Base-by-base conservation (phyloP, 148 eudicot genomes). In the Rhododendron williamsianum region DNA sequence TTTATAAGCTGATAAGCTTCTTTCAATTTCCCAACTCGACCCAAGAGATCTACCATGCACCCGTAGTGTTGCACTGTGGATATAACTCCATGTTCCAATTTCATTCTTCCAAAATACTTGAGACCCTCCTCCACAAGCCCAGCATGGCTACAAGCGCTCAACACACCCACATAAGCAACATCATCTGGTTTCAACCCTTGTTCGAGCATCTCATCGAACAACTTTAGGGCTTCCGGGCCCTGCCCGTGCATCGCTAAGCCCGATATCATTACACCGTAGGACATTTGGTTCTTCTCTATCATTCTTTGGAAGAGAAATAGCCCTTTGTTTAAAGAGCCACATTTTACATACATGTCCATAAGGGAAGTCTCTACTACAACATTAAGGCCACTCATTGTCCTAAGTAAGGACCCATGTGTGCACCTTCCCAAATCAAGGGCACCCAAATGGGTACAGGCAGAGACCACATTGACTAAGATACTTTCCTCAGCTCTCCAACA, bases 291-390 rank as follows among this genome's bases (percentile, higher is more conserved):
- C 85, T 90, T 92, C 80, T 82, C 36, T 63, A 81, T 45, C 93
- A 92, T 89, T 33, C 80, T 89, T 48, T 86, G 30, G 58, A 91
- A 92, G 8, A 92, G 72, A 69, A 19, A 84, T 41, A 80, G 80
- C 6, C 92, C 94, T 85, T 89, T 87, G 21, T 88, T 87, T 51
- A 92, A 27, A 82, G 79, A 87, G 52, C 93, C 94, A 81, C 92
- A 89, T 87, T 91, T 92, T 41, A 88, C 72, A 79, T 90, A 91
- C 94, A 92, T 92, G 84, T 92, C 94, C 46, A 92, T 81, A 80
- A 92, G 82, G 82, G 90, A 89, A 84, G 94, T 91, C 87, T 92
- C 89, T 33, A 92, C 84, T 84, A 88, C 87, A 33, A 88, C 88
- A 89, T 92, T 92, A 38, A 90, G 89, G 60, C 91, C 91, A 49